Base-by-base conservation (phyloP, 2,329 filamentous ascomycete genomes). In the Stemphylium beticola region DNA sequence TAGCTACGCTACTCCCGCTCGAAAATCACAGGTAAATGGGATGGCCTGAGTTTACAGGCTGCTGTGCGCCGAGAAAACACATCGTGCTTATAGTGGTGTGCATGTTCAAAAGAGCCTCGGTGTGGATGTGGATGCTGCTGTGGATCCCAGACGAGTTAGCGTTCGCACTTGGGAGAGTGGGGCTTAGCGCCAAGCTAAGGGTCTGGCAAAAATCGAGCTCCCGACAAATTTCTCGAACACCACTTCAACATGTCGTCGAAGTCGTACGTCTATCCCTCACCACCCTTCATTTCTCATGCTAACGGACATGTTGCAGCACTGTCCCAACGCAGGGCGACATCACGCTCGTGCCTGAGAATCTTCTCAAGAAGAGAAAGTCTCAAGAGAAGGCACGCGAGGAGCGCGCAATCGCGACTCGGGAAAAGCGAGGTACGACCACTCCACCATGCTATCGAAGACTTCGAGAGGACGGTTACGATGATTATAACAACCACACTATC, bases 301-400 rank as follows among this genome's bases (percentile, higher is more conserved):
- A 53, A 64, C 22, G 4, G 8, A 40, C 49, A 37, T 24, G 48
- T 39, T 78, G 76, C 78, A 96, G 92, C 83, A 88, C 87, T 82
- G 91, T 96, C 77, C 92, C 95, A 71, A 96, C 92, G 81, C 83
- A 93, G 82, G 91, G 97, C 81, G 90, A 98, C 81, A 88, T 99
- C 36, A 55, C 46, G 80, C 86, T 98, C 80, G 92, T 98, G 78
- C 95, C 95, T 73, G 95, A 99, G 91, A 99, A 95, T 75, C 91
- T 99, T 77, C 88, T 99, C 81, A 99, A 99, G 91, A 99, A 99
- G 92, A 91, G 95, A 85, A 99, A 99, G 92, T 92, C 87, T 81
- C 93, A 97, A 85, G 95, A 99, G 88, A 96, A 97, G 88, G 92
- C 93, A 79, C 91, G 93, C 80, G 93, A 95, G 80, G 91, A 93